Evolutionary conservation across 1,139 yeast species (phyloP).

Genomic region (Cylindricascospora bacillispora): DNA sequence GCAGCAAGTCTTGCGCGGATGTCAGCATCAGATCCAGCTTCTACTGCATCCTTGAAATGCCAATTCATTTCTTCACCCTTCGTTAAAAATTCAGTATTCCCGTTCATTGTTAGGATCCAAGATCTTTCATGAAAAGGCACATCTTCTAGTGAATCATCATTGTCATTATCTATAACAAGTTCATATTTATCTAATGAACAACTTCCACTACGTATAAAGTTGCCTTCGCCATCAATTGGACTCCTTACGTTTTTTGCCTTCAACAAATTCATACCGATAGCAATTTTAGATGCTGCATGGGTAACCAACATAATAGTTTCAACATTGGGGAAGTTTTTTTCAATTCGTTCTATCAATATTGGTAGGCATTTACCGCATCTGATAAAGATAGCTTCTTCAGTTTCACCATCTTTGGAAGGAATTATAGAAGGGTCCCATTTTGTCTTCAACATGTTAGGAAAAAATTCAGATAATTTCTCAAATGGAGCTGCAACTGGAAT

Average conservation of each 20-base stretch:
- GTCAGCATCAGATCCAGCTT: slow-evolving; percentile 72
- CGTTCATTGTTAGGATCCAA: slow-evolving; percentile 53
- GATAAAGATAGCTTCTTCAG: slow-evolving; percentile 43
- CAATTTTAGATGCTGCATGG: slow-evolving; percentile 76
- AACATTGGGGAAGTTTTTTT: slow-evolving; percentile 39
- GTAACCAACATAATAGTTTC: slow-evolving; percentile 49
- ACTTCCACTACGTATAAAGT: slow-evolving; percentile 38
- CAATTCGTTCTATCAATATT: slow-evolving; percentile 39
- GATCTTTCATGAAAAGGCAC: slow-evolving; percentile 11
- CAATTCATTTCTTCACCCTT: slow-evolving; percentile 89
- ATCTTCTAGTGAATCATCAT: slow-evolving; percentile 9
- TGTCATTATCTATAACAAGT: slow-evolving; percentile 29
- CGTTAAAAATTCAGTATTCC: slow-evolving; percentile 50
- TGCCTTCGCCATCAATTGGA: slow-evolving; percentile 34
- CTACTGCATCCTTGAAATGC: slow-evolving; percentile 52
- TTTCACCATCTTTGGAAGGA: slow-evolving; percentile 52
- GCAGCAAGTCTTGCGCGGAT: slow-evolving; percentile 36
- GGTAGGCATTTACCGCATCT: slow-evolving; percentile 41
- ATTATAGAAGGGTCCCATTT: slow-evolving; percentile 38
- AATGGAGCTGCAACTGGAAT: slow-evolving; percentile 50
- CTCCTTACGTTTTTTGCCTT: slow-evolving; percentile 36
- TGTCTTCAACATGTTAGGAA: slow-evolving; percentile 33
- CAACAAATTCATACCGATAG: slow-evolving; percentile 55
- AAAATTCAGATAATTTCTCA: slow-evolving; percentile 35
- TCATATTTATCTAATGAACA: slow-evolving; percentile 43